These are phyloP conservation scores for Ogataea salicorniae DNA, from an alignment of 805 yeast species.

Conservation along the genomic window DNA sequence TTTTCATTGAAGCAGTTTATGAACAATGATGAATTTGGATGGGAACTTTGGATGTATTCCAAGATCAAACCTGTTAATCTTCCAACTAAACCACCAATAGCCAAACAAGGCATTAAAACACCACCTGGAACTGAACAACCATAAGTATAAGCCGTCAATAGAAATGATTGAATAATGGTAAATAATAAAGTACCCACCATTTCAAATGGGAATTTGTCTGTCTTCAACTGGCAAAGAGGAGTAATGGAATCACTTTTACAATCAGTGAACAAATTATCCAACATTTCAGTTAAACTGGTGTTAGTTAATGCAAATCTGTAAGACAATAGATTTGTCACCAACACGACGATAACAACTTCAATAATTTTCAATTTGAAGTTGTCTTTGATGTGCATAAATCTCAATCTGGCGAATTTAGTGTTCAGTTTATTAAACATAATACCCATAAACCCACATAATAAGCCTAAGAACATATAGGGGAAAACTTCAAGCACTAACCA, in stretches of 20 bases:
- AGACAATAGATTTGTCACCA: conserved; percentile 48
- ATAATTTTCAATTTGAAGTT: conserved; percentile 30
- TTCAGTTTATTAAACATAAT: conserved; percentile 46
- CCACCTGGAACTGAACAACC: conserved; percentile 71
- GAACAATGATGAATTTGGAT: conserved; percentile 34
- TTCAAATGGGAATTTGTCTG: conserved; percentile 33
- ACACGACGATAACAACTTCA: conserved; percentile 46
- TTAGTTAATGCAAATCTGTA: conserved; percentile 53
- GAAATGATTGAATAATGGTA: conserved; percentile 45
- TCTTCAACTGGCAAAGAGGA: conserved; percentile 24
- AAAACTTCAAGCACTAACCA: conserved; percentile 70
- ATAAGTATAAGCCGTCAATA: conserved; percentile 62
- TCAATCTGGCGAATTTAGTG: conserved; percentile 34
- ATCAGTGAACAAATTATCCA: conserved; percentile 65
- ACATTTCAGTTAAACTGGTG: conserved; percentile 49
- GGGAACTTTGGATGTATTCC: conserved; percentile 39
- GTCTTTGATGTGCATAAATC: conserved; percentile 23
- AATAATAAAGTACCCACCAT: conserved; percentile 28
- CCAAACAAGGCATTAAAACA: conserved; percentile 56
- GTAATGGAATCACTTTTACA: conserved; percentile 35
- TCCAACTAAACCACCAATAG: conserved; percentile 57
- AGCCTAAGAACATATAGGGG: conserved; percentile 69
- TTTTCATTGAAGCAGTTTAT: conserved; percentile 36
- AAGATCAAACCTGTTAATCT: conserved; percentile 50
- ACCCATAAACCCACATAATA: conserved; percentile 66